Base-by-base conservation (phyloP, 2,329 filamentous ascomycete genomes). In the Huntiella decipiens region DNA sequence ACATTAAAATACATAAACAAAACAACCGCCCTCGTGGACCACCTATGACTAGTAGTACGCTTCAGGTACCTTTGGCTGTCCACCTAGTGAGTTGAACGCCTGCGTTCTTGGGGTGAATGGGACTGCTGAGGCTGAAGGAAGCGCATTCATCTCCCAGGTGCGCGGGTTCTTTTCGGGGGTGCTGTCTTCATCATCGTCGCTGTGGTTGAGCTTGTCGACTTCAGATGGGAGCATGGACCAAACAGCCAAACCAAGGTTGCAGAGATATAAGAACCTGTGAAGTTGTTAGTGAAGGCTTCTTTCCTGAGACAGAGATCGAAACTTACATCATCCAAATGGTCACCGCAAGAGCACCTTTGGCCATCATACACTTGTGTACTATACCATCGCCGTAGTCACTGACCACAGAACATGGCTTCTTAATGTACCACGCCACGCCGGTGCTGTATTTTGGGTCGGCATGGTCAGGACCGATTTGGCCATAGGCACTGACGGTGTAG, bases 401-500 rank as follows among this genome's bases (percentile, higher is more conserved):
- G 12, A 50, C 48, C 2, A 28, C 48, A 38, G 44, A 47, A 62
- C 82, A 88, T 51, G 72, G 74, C 58, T 80, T 75, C 45, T 71
- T 70, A 53, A 87, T 73, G 58, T 86, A 87, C 82, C 82, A 88
- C 5, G 80, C 71, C 19, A 74, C 67, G 19, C 67, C 66, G 54
- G 77, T 76, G 4, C 70, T 71, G 54, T 77, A 70, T 38, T 66
- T 59, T 4, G 72, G 61, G 59, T 88, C 82, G 52, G 72, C 73
- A 56, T 78, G 73, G 61, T 88, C 82, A 28, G 79, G 77, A 8
- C 78, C 77, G 45, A 79, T 74, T 59, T 87, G 82, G 42, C 79
- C 77, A 58, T 77, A 76, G 49, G 79, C 62, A 60, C 75, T 79
- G 54, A 75, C 68, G 38, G 68, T 62, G 65, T 79, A 87, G 38